Base-by-base conservation (phyloP, 495 filamentous ascomycete genomes). In the Tuber melanosporum region DNA sequence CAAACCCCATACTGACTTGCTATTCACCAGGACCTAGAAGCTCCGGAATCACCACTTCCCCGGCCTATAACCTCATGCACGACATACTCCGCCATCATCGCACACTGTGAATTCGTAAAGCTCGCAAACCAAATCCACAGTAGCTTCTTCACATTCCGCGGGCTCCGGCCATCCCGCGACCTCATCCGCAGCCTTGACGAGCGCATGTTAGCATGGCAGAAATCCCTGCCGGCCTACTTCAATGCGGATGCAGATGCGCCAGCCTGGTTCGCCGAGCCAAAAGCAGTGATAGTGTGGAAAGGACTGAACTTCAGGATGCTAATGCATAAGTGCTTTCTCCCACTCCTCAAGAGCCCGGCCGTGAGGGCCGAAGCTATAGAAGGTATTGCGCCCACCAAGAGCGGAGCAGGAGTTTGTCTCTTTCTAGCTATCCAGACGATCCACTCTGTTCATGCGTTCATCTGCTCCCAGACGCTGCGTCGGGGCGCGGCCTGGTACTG, bases 251-350 rank as follows among this genome's bases (percentile, higher is more conserved):
- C 79, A 3, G 42, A 47, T 3, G 71, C 76, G 0, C 83, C 83
- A 7, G 22, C 26, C 32, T 84, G 82, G 83, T 84, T 84, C 72
- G 74, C 43, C 1, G 80, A 72, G 32, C 84, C 84, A 3, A 49
- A 78, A n/a, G 73, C 80, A 14, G 73, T 85, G 2, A 74, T 85
- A 5, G 42, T 78, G 8, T 84, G 83, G 75, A 83, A 83, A 49
- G 84, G 79, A n/a, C 76, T 83, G 69, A 85, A 85, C 71, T 47
- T 85, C 5, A 74, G 84, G n/a, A 85, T 84, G 76, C 76, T 84
- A 12, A 77, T 84, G 78, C 77, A 80, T 39, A 78, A 80, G 47
- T 75, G 78, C 71, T 82, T 82, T 74, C 78, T 82, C 36, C 75
- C 79, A n/a, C 76, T 77, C 20, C 70, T 84, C 42, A 72, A 75